These are phyloP conservation scores for Beauveria sp. DNA, from an alignment of 2,329 filamentous ascomycete species.

Conservation along the genomic window DNA sequence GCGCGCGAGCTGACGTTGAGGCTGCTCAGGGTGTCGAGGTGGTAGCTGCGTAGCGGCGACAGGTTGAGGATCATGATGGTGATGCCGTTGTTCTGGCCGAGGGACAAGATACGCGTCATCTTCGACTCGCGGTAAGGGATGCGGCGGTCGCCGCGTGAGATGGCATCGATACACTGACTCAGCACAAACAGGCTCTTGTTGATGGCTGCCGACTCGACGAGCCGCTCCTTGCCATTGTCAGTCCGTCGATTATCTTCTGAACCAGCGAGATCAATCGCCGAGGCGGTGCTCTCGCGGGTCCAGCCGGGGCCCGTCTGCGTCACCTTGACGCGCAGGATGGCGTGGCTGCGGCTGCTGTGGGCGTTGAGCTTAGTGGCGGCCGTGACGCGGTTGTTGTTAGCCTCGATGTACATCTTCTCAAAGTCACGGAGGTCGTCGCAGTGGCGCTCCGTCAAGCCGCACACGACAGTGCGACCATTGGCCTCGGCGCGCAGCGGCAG, in stretches of 20 bases:
- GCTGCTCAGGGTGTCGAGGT: constrained; percentile 87
- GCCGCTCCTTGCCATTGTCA: constrained; percentile 83
- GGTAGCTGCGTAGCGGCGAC: constrained; percentile 83
- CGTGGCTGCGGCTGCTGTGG: constrained; percentile 82
- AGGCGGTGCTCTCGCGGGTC: constrained; percentile 72
- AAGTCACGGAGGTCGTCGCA: constrained; percentile 86
- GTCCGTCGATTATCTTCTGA: constrained; percentile 94
- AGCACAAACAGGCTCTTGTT: constrained; percentile 96
- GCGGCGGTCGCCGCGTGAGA: constrained; percentile 64
- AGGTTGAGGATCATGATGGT: constrained; percentile 97
- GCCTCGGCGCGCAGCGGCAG: constrained; percentile 79
- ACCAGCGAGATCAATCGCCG: constrained; percentile 88
- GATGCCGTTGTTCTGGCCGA: constrained; percentile 91
- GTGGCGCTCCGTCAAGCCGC: constrained; percentile 73
- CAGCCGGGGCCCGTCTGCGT: constrained; percentile 64
- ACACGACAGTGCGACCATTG: constrained; percentile 78
- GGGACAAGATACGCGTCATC: constrained; percentile 88
- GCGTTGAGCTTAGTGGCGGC: constrained; percentile 89
- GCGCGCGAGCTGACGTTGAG: constrained; percentile 92
- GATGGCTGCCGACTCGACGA: constrained; percentile 94
- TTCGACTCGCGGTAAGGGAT: constrained; percentile 94
- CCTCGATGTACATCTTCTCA: constrained; percentile 81
- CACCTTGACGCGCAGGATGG: constrained; percentile 84
- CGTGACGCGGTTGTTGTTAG: constrained; percentile 83
- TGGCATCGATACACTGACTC: constrained; percentile 92